These are phyloP conservation scores for Prototheca wickerhamii DNA, from an alignment of 163 green algal species.

Conservation along the genomic window DNA sequence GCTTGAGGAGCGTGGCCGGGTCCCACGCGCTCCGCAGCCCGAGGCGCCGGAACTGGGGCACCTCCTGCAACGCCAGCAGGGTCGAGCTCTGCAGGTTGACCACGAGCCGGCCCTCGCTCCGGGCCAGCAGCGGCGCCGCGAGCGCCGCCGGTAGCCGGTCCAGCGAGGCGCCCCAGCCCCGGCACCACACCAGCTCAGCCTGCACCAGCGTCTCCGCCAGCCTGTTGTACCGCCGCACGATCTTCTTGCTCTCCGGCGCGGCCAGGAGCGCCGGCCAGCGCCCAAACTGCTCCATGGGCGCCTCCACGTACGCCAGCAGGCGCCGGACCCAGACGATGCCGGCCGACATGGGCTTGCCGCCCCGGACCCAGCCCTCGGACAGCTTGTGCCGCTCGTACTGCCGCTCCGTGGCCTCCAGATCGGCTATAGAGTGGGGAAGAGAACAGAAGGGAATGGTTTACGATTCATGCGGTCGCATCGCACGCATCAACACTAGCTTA, in stretches of 20 bases:
- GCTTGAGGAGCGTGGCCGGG: slow-evolving; percentile 71
- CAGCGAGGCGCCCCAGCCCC: slow-evolving; percentile 44
- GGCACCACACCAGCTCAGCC: slow-evolving; percentile 82
- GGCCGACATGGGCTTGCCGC: slow-evolving; percentile 71
- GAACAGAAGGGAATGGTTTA: not conserved
- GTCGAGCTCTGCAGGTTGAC: slow-evolving; percentile 90
- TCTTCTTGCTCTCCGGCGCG: slow-evolving; percentile 76
- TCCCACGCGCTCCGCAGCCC: slow-evolving; percentile 69
- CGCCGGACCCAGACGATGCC: slow-evolving; percentile 87
- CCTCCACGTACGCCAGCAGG: slow-evolving; percentile 84
- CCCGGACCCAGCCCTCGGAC: slow-evolving; percentile 58
- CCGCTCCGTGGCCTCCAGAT: slow-evolving; percentile 80
- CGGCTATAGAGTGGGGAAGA: slow-evolving; percentile 15
- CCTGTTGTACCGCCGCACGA: slow-evolving; percentile 86
- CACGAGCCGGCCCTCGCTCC: slow-evolving; percentile 37
- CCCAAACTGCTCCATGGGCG: slow-evolving; percentile 79
- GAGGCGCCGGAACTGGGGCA: slow-evolving; percentile 78
- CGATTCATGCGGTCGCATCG: not conserved
- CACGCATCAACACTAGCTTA: not conserved
- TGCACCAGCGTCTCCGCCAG: slow-evolving; percentile 79
- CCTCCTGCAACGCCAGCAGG: slow-evolving; percentile 78
- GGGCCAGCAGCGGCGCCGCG: slow-evolving; percentile 69
- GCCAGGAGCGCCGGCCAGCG: slow-evolving; percentile 69
- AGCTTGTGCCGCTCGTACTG: slow-evolving; percentile 87
- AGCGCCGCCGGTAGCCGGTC: slow-evolving; percentile 53